These are phyloP conservation scores for Melastoma malabathricum DNA, from an alignment of 345 rosid species.

Conservation along the genomic window DNA sequence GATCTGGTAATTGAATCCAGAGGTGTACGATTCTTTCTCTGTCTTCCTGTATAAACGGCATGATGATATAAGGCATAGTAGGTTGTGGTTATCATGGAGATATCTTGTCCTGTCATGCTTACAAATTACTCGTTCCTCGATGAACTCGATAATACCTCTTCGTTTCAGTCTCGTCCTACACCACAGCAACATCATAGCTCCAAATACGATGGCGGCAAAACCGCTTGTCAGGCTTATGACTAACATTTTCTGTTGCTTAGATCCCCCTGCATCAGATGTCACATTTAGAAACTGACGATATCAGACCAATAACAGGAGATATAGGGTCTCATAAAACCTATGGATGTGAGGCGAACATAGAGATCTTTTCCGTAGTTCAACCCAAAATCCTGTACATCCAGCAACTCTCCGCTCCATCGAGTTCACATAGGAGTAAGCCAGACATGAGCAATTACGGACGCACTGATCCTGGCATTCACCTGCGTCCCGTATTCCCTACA, in stretches of 20 bases:
- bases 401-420: slow-evolving; percentile 3
- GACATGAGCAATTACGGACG: slow-evolving; percentile 12
- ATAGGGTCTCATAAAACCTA: not conserved
- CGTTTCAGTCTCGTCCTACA: not conserved
- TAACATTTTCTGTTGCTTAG: not conserved
- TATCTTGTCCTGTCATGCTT: too few relatives aligned
- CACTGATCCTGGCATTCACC: slow-evolving; percentile 16
- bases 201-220: not conserved
- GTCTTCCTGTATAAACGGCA: too few relatives aligned
- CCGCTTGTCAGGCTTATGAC: slow-evolving; percentile 5
- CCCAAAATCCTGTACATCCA: slow-evolving; percentile 6
- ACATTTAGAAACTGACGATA: too few relatives aligned
- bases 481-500: not conserved
- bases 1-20: not conserved
- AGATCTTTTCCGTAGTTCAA: slow-evolving; percentile 2
- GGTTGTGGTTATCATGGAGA: too few relatives aligned
- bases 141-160: not conserved
- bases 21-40: not conserved
- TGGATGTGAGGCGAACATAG: slow-evolving; percentile 4
- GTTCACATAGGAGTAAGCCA: slow-evolving; percentile 4
- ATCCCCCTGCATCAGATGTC: not conserved
- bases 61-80: too few relatives aligned
- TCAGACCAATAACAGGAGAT: too few relatives aligned
- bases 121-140: too few relatives aligned
- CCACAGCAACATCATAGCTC: not conserved